Evolutionary conservation across 1,284 basidiomycete genomes (phyloP), one percentile per base, ranked within the genome.

Genomic region (Taiwanofungus camphoratus): DNA sequence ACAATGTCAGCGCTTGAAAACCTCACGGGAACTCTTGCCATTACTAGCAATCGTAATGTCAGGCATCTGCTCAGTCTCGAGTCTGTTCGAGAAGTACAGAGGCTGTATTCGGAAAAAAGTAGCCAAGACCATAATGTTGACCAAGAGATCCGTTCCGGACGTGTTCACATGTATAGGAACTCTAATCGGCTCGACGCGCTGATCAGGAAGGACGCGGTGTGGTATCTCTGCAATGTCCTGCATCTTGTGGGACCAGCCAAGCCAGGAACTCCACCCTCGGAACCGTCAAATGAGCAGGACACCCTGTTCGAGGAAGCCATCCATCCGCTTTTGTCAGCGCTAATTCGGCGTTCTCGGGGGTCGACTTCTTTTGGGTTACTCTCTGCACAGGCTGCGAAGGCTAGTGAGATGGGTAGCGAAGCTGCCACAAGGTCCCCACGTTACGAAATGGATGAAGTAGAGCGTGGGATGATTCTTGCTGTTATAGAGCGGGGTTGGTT

Each of bases 211-310:
- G 77, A 79, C 51, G 54, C 71, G 24, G 43, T 73, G 16, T 78
- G 76, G 74, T 79, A 75, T 58, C 62, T 79, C 22, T 78, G 75
- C 50, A 66, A 65, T 22, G 51, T 68, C 20, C 57, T 73, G 18
- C 66, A 68, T 44, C 46, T 63, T 32, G 42, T 72, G 29, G 58
- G 71, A 39, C 42, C 49, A 23, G 20, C 39, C 27, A 27, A 34
- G 22, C 35, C 39, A 22, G 26, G 39, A 16, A 32, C 42, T 23
- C 27, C 26, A 21, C 13, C 31, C 19, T 26, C 29, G 16, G 21
- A 18, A 26, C 18, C 24, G 8, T 18, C 12, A 13, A 23, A 30
- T 21, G 36, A 30, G 18, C 45, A 41, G n/a, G 49, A 43, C 35
- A 11, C 16, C 16, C 43, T 45, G 15, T 39, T 46, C 21, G 47